Percentiles rank a stretch among this genome's conserved stretches.
phyloP scores from a whole-genome alignment of 2,329 filamentous ascomycete genomes.

The Colletotrichum liaoningense region DNA sequence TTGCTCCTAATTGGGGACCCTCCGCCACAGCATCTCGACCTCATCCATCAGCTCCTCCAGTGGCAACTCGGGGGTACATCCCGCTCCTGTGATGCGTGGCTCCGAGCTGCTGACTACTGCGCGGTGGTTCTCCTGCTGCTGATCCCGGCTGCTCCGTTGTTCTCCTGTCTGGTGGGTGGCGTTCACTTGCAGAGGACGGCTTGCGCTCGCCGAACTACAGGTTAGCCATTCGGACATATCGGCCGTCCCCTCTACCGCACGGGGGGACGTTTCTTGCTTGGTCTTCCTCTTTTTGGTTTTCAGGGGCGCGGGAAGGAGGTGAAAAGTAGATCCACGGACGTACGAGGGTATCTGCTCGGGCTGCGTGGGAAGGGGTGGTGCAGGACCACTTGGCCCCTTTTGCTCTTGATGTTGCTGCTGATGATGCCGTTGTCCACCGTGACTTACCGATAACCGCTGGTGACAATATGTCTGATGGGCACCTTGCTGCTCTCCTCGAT shows the following conservation, averaged over 20 bases:
- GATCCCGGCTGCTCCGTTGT: constrained; percentile 1
- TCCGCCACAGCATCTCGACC: constrained; percentile 33
- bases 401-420: background rate
- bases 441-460: background rate
- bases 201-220: background rate
- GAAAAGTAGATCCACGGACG: background rate
- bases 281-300: background rate
- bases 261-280: background rate
- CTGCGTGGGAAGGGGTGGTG: background rate
- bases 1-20: background rate
- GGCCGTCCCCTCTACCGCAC: background rate
- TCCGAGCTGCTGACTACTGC: background rate
- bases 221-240: background rate
- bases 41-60: constrained; percentile 31
- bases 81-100: background rate
- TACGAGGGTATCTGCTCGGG: background rate
- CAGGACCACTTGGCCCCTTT: background rate
- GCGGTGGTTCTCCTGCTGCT: background rate
- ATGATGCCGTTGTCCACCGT: background rate
- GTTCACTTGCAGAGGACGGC: background rate
- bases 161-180: background rate
- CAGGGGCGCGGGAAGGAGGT: background rate
- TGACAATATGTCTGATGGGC: background rate
- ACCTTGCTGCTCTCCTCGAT: background rate
- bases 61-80: background rate